Evolutionary conservation across 225 moss, liverwort and hornwort species (phyloP), one percentile per base, ranked within the genome.

Genomic region (Sphagnum tenellum): DNA sequence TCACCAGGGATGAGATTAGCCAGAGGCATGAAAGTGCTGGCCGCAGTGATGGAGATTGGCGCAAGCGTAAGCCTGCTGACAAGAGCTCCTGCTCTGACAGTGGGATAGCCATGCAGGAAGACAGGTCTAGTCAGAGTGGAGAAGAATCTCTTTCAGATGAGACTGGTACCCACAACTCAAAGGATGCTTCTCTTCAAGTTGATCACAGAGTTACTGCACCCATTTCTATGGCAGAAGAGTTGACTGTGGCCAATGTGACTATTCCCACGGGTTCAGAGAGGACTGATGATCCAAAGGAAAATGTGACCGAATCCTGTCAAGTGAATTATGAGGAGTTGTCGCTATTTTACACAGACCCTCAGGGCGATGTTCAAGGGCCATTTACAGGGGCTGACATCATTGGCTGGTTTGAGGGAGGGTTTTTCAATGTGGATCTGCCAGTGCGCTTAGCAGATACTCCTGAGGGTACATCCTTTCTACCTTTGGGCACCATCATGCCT

Each of bases 401-500:
- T 57, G 90, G 89, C 70, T 98, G 96, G 96, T 93, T 98, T 56
- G 96, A 93, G 80, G 96, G 90, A 57, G 96, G 96, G 9, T 98
- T 92, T 60, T 98, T 98, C 71, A 90, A 89, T 2, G 69, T 86
- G 5, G 96, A 98, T 61, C 75, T 98, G 62, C 96, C 96, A n/a
- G 96, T 98, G 4, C 90, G 90, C 6, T 76, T 98, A 52, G 69
- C 86, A 59, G 89, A 90, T 79, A 83, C 92, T 0, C 77, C 85
- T 45, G 83, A 85, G 14, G 86, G 79, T 4, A 79, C 85, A 66
- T 74, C 83, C 9, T 98, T 98, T 60, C 75, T 68, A 64, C 59
- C 89, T 3, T 60, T 98, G 64, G 92, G 93, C 64, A 93, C 79
- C 66, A 74, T 93, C 56, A 98, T 98, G 96, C 96, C 96, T 7